These are phyloP conservation scores for Umbelopsis vinacea DNA, from an alignment of 192 early-diverging fungal genomes.

Conservation along the genomic window DNA sequence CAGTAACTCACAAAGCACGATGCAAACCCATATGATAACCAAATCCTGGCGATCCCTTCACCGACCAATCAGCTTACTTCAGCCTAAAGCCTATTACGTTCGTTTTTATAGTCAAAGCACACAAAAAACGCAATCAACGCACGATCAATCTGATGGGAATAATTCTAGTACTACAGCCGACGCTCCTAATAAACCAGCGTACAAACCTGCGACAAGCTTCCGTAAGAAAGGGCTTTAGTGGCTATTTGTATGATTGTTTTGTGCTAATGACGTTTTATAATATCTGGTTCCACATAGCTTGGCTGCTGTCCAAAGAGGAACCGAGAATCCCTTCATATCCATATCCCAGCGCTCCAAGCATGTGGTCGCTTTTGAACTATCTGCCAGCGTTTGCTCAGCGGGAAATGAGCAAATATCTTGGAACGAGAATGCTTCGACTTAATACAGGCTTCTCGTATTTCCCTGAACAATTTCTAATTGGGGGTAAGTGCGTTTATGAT, in stretches of 20 bases:
- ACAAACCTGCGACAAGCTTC: not conserved
- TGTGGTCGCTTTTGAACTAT: slow-evolving; percentile 44
- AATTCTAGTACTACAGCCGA: not conserved
- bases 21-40: not conserved
- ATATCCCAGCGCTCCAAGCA: slow-evolving; percentile 42
- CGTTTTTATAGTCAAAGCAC: not conserved
- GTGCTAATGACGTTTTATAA: not conserved
- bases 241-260: not conserved
- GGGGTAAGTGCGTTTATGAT: slow-evolving; percentile 31
- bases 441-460: slow-evolving; percentile 50
- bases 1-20: not conserved
- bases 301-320: slow-evolving; percentile 24
- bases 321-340: slow-evolving; percentile 51
- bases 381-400: slow-evolving; percentile 46
- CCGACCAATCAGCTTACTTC: not conserved
- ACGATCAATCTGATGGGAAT: not conserved
- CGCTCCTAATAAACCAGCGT: not conserved
- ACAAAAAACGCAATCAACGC: not conserved
- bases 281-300: slow-evolving; percentile 16
- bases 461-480: slow-evolving; percentile 55
- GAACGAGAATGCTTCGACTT: slow-evolving; percentile 46
- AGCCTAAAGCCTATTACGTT: not conserved
- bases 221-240: not conserved
- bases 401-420: slow-evolving; percentile 44
- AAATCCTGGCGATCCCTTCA: not conserved